Conservation (phyloP, 257 asterid species). For the Primulina eburnea region DNA sequence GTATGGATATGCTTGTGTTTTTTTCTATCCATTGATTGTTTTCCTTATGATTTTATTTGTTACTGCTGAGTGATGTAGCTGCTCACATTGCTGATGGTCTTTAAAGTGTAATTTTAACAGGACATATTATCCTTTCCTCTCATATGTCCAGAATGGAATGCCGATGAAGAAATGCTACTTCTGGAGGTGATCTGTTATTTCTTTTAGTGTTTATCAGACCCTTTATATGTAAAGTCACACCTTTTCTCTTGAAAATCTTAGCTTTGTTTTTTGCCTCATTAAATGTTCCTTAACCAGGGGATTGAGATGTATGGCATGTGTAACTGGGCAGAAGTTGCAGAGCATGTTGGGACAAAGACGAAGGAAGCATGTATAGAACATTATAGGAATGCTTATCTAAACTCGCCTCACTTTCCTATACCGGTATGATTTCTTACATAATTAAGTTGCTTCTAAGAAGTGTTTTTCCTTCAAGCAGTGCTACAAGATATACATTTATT, state of each 20-base stretch:
- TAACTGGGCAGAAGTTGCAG: conserved; percentile 89
- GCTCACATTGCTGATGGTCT: conserved; percentile 24
- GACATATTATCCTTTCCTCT: conserved; percentile 72
- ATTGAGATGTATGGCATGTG: conserved; percentile 93
- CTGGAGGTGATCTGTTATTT: conserved; percentile 56
- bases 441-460: conserved; percentile 17
- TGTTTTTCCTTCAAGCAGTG: conserved; percentile 12
- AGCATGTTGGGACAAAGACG: conserved; percentile 83
- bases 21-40: background rate
- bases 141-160: conserved; percentile 85
- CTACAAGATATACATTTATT: conserved; percentile 21
- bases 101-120: conserved; percentile 39
- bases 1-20: too few species aligned
- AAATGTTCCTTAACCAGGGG: conserved; percentile 44
- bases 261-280: conserved; percentile 21
- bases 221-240: conserved; percentile 7
- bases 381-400: conserved; percentile 59
- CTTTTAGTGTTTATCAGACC: conserved; percentile 15
- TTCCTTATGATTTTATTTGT: conserved; percentile 8
- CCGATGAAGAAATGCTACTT: conserved; percentile 89
- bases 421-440: conserved; percentile 48
- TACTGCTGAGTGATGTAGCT: conserved; percentile 6
- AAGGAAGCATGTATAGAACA: conserved; percentile 78
- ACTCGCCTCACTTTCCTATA: conserved; percentile 85
- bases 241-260: background rate